phyloP scores from a whole-genome alignment of 768 basidiomycete species.

The Pulveroboletus sp. region DNA sequence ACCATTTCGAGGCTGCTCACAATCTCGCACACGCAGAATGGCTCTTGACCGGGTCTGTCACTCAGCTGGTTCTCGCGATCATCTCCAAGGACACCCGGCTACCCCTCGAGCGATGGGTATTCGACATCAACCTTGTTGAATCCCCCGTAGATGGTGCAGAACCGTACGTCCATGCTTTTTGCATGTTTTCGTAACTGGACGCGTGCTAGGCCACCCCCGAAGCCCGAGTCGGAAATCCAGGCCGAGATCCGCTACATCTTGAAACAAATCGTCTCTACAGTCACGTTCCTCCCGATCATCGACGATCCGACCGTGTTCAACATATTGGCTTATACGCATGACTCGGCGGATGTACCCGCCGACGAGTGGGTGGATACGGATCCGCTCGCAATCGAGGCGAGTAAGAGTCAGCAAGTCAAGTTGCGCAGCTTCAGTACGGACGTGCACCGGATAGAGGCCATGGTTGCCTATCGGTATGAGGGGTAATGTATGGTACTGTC shows the following conservation, averaged over 20 bases:
- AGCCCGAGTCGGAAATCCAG: constrained; percentile 88
- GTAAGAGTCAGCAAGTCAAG: constrained; percentile 92
- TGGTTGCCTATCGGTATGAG: constrained; percentile 96
- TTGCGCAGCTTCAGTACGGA: constrained; percentile 96
- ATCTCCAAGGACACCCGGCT: constrained; percentile 91
- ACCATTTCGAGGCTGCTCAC: background rate
- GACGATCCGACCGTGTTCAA: constrained; percentile 97
- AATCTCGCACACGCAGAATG: constrained; percentile 71
- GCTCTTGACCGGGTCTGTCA: constrained; percentile 90
- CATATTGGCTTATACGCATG: constrained; percentile 92
- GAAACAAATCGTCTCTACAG: constrained; percentile 96
- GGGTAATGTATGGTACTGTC: constrained; percentile 42
- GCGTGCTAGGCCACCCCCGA: constrained; percentile 46
- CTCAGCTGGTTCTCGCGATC: constrained; percentile 92
- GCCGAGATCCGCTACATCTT: constrained; percentile 97
- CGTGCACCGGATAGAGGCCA: constrained; percentile 94
- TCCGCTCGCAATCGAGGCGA: constrained; percentile 86
- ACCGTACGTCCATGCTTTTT: constrained; percentile 40
- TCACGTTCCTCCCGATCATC: constrained; percentile 94
- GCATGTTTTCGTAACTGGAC: background rate
- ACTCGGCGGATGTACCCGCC: constrained; percentile 87
- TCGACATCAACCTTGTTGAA: constrained; percentile 87
- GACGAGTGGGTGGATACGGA: constrained; percentile 97
- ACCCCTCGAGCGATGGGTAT: constrained; percentile 96
- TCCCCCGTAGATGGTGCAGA: constrained; percentile 49